Evolutionary conservation across 331 rosid genomes (phyloP).

Genomic region (Rosa hybrid): DNA sequence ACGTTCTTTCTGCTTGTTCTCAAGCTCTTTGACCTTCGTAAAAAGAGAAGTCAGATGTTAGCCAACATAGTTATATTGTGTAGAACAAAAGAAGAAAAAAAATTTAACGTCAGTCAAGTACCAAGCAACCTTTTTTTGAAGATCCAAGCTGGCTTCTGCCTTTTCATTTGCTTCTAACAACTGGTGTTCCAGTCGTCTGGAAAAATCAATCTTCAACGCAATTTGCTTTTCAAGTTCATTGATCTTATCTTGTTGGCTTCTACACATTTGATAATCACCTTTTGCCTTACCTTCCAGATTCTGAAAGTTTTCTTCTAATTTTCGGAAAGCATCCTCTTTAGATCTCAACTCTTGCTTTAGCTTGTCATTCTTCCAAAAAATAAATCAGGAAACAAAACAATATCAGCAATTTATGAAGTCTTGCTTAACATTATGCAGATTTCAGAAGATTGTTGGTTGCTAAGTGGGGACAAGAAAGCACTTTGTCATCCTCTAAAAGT

Average conservation of each 20-base stretch:
- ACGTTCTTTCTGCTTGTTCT: slow-evolving; percentile 56
- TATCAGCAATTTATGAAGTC: background rate
- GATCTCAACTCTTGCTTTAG: slow-evolving; percentile 58
- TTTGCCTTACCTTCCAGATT: slow-evolving; percentile 58
- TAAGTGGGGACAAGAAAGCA: background rate
- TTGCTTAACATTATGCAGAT: background rate
- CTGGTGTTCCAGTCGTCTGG: slow-evolving; percentile 57
- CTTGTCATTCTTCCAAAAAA: slow-evolving; percentile 55
- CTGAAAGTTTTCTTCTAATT: slow-evolving; percentile 66
- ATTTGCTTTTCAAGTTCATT: slow-evolving; percentile 67
- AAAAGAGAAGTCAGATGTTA: slow-evolving; percentile 5
- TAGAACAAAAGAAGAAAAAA: slow-evolving; percentile 12
- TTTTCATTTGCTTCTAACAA: slow-evolving; percentile 55
- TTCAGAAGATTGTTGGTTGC: background rate
- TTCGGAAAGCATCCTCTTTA: slow-evolving; percentile 62
- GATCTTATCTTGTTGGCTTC: slow-evolving; percentile 59
- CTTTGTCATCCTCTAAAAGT: background rate
- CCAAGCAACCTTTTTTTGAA: slow-evolving; percentile 62
- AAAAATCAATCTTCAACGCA: slow-evolving; percentile 45
- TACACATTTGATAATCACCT: slow-evolving; percentile 49
- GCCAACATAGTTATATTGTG: background rate
- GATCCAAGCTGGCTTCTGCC: slow-evolving; percentile 54
- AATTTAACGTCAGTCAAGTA: slow-evolving; percentile 17
- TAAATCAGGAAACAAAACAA: background rate
- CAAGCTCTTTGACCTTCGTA: slow-evolving; percentile 67